These are phyloP conservation scores for Rhizophagus sp. DNA, from an alignment of 192 early-diverging fungal genomes.

Conservation along the genomic window DNA sequence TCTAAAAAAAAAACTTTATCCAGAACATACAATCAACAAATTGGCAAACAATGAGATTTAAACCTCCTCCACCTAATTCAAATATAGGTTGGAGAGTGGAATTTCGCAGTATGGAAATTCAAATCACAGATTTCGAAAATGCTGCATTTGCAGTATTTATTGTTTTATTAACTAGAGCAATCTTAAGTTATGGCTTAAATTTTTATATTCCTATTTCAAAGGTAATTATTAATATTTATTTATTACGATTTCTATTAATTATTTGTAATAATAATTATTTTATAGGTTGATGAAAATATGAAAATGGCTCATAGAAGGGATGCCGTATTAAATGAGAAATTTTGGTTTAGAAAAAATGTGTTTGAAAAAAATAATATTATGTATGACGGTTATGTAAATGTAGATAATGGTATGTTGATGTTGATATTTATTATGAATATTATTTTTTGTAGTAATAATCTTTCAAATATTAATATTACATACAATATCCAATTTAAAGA, in stretches of 20 bases:
- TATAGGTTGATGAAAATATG: slow-evolving; percentile 93
- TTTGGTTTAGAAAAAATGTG: slow-evolving; percentile 88
- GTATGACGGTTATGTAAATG: neutral
- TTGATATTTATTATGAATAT: neutral
- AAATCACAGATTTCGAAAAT: slow-evolving; percentile 96
- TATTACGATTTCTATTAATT: neutral
- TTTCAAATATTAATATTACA: no score
- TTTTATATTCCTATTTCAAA: slow-evolving; percentile 96
- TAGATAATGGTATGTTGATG: neutral
- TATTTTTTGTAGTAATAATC: neutral
- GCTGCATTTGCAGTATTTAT: slow-evolving; percentile 94
- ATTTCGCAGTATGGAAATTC: slow-evolving; percentile 96
- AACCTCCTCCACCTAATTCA: slow-evolving; percentile 89
- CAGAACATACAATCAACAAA: slow-evolving; percentile 98
- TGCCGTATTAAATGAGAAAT: slow-evolving; percentile 79
- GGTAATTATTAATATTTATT: slow-evolving; percentile 42
- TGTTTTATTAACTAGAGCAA: slow-evolving; percentile 84
- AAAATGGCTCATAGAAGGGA: slow-evolving; percentile 79
- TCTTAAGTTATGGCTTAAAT: slow-evolving; percentile 88
- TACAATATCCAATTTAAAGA: no score
- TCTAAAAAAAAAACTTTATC: neutral
- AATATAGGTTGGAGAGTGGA: slow-evolving; percentile 98
- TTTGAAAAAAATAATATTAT: slow-evolving; percentile 36
- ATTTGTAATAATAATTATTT: neutral
- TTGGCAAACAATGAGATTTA: slow-evolving; percentile 99